Evolutionary conservation across 2,329 filamentous ascomycete species (phyloP).

Genomic region (Colletotrichum sp.): DNA sequence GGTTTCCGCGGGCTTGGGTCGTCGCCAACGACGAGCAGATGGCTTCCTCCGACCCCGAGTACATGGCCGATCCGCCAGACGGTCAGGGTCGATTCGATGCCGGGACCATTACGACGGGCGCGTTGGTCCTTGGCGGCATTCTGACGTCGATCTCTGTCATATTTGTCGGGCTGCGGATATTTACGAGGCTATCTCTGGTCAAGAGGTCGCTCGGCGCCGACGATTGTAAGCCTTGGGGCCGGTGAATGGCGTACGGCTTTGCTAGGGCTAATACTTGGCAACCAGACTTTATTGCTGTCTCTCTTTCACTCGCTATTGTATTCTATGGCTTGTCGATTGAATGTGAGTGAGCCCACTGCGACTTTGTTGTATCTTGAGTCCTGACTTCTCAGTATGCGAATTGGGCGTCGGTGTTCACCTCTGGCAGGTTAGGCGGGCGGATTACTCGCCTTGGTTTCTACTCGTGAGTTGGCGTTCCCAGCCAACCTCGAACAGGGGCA

Average conservation of each 20-base stretch:
- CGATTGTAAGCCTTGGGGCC: slow-evolving; percentile 3
- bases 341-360: accelerated
- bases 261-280: accelerated
- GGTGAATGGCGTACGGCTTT: accelerated
- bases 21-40: background rate
- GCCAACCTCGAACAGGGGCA: too few relatives aligned
- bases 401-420: slow-evolving; percentile 9
- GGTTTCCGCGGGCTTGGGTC: background rate
- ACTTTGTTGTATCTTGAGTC: accelerated
- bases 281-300: background rate
- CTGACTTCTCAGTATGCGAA: background rate
- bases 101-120: background rate
- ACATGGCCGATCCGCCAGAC: slow-evolving; percentile 8
- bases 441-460: background rate
- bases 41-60: background rate
- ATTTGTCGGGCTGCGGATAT: background rate
- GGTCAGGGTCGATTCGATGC: slow-evolving; percentile 11
- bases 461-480: background rate
- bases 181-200: slow-evolving; percentile 5
- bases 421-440: slow-evolving; percentile 7
- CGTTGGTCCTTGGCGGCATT: background rate
- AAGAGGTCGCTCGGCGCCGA: background rate
- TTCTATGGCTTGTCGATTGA: slow-evolving; percentile 2
- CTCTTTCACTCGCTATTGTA: background rate
- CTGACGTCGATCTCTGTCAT: background rate